A percentile compares a stretch with the other conserved stretches of the same genome.
phyloP scores from a whole-genome alignment of 2,329 filamentous ascomycete genomes.

The Phialocephala sp. region DNA sequence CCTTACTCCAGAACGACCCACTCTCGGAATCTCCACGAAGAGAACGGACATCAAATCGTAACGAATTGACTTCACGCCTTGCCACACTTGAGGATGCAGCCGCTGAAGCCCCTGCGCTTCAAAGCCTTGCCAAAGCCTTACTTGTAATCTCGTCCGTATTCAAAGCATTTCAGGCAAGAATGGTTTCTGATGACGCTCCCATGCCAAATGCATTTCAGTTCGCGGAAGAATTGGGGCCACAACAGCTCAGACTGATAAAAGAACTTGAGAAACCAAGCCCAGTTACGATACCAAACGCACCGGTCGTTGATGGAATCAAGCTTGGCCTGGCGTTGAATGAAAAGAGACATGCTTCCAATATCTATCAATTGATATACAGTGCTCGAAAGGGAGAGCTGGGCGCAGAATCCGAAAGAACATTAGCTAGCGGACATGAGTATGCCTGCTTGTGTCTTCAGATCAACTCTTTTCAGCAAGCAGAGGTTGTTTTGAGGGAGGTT shows the following conservation, averaged over 20 bases:
- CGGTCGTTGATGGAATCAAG: neutral
- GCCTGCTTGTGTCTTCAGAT: constrained; percentile 1
- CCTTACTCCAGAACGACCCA: neutral
- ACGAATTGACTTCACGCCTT: neutral
- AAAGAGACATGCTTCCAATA: neutral
- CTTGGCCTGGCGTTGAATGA: neutral
- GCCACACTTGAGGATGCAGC: neutral
- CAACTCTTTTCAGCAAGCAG: constrained; percentile 3
- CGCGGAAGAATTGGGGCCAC: neutral
- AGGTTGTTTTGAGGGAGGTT: neutral
- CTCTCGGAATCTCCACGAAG: neutral
- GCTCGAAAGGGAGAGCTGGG: neutral
- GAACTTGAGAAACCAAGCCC: constrained; percentile 9
- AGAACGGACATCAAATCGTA: neutral
- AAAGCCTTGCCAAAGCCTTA: neutral
- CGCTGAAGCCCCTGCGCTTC: neutral
- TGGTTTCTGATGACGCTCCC: neutral
- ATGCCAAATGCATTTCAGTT: constrained; percentile 2
- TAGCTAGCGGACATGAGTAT: neutral
- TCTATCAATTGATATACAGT: constrained; percentile 1
- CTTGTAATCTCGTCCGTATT: neutral
- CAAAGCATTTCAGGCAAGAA: neutral
- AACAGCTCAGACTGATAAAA: neutral
- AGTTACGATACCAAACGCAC: neutral
- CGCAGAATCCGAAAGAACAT: neutral